phyloP scores from a whole-genome alignment of 1,284 basidiomycete species.

The Trametes hirsuta region DNA sequence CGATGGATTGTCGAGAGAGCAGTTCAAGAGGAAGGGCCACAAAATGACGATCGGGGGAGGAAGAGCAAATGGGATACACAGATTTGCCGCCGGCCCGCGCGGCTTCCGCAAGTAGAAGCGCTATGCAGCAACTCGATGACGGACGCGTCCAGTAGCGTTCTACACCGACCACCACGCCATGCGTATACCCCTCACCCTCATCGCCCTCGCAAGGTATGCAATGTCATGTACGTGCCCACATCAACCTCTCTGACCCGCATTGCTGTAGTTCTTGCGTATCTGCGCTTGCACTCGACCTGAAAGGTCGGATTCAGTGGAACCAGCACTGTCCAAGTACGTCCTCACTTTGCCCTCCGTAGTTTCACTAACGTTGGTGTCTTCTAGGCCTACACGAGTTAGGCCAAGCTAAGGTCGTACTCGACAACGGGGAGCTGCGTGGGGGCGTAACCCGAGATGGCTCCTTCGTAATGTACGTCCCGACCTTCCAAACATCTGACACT shows the following conservation, averaged over 20 bases:
- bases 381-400: conserved; percentile 51
- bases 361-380: neutral
- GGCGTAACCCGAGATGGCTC: conserved; percentile 58
- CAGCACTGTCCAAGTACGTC: conserved; percentile 60
- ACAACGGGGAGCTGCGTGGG: conserved; percentile 56
- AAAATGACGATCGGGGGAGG: conserved; percentile 2
- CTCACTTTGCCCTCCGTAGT: neutral
- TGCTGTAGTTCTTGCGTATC: conserved; percentile 32
- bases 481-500: conserved; percentile 6
- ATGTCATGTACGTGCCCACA: neutral
- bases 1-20: neutral
- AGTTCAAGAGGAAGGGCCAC: neutral
- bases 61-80: neutral
- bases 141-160: conserved; percentile 2
- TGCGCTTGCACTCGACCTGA: conserved; percentile 52
- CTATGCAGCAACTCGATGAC: neutral
- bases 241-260: too few relatives aligned
- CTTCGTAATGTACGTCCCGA: conserved; percentile 62
- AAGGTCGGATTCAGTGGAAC: conserved; percentile 68
- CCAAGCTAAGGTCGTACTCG: conserved; percentile 60
- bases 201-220: conserved; percentile 30
- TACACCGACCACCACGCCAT: conserved; percentile 24
- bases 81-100: conserved; percentile 16
- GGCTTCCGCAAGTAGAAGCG: neutral
- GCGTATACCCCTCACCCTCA: conserved; percentile 28